Evolutionary conservation across 352 stramenopile species (phyloP), one percentile per base, ranked within the genome.

Genomic region (Plasmopara muralis): DNA sequence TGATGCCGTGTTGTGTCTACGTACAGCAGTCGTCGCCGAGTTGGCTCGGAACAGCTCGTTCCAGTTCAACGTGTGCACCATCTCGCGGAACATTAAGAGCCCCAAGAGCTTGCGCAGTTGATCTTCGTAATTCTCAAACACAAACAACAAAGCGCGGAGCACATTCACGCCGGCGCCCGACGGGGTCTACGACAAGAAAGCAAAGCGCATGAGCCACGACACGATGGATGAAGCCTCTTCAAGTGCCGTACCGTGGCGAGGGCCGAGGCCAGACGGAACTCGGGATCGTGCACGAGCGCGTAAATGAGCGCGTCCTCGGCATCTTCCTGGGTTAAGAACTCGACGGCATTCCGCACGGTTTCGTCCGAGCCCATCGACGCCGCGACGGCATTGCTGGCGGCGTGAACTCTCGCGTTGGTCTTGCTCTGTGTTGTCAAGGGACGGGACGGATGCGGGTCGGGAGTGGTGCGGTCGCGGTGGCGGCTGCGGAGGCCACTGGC

Each of bases 31-130:
- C 9, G 74, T 78, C 43, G 77, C 60, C 54, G 79, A 89, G 54
- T 87, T 89, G 56, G 79, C 79, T 60, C 79, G 77, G 53, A 89
- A 89, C 44, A 89, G 73, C 50, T 89, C 77, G 68, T 85, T 87
- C 79, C 79, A 89, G 60, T 89, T 87, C 43, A 77, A 53, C 41
- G 79, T 89, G 54, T 78, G 72, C 50, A 83, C 63, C 79, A 89
- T 89, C 55, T 89, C 79, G 28, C 67, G 70, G 47, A 87, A 70
- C 79, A 89, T 85, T 62, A 87, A 72, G 56, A 83, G 54, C 9
- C 72, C 71, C 28, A 89, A 30, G 16, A 87, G 64, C 55, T 80
- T 80, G 8, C 72, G 77, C 47, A 89, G 62, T 29, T 89, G 77
- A 50, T 89, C 79, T 50, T 89, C 79, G 61, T 83, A 77, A 41